A percentile compares a stretch with the other conserved stretches of the same genome.
Evolutionary conservation across 805 yeast species (phyloP).

Genomic region (Hanseniaspora vineae): DNA sequence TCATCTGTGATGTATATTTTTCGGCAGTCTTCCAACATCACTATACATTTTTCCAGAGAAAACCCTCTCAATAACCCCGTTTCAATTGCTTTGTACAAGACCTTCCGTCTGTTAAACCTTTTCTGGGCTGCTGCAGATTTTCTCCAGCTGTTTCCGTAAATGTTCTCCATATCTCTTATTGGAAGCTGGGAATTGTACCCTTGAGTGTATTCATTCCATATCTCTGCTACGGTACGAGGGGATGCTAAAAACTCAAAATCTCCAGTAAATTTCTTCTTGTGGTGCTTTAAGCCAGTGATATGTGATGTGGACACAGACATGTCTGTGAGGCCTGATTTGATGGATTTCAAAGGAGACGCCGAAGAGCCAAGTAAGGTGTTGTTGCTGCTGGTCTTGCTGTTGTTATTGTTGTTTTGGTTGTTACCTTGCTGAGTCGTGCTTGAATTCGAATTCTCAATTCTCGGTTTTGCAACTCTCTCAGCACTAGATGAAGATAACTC

Average conservation of each 20-base stretch:
- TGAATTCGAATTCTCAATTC: no score
- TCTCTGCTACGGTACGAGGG: slow-evolving; percentile 35
- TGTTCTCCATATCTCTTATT: slow-evolving; percentile 33
- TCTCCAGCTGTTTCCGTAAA: slow-evolving; percentile 44
- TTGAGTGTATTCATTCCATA: slow-evolving; percentile 44
- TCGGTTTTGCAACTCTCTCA: no score
- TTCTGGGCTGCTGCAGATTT: slow-evolving; percentile 40
- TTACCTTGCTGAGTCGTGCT: no score
- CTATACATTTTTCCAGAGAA: slow-evolving; percentile 29
- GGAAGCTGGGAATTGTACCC: slow-evolving; percentile 43
- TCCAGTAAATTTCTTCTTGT: slow-evolving; percentile 12
- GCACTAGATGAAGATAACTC: no score
- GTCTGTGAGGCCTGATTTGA: no score
- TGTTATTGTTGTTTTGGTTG: no score
- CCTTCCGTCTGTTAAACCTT: slow-evolving; percentile 39
- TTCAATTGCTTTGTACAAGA: slow-evolving; percentile 43
- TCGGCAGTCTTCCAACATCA: slow-evolving; percentile 34
- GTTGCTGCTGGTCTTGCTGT: no score
- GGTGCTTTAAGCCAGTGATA: no score
- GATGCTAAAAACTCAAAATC: slow-evolving; percentile 29
- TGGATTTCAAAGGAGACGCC: no score
- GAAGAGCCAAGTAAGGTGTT: no score
- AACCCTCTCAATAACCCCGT: slow-evolving; percentile 33
- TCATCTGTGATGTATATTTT: slow-evolving; percentile 20
- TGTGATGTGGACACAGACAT: no score